Evolutionary conservation across 495 filamentous ascomycete species (phyloP).

Genomic region (Hypoxylon lienhwacheense): DNA sequence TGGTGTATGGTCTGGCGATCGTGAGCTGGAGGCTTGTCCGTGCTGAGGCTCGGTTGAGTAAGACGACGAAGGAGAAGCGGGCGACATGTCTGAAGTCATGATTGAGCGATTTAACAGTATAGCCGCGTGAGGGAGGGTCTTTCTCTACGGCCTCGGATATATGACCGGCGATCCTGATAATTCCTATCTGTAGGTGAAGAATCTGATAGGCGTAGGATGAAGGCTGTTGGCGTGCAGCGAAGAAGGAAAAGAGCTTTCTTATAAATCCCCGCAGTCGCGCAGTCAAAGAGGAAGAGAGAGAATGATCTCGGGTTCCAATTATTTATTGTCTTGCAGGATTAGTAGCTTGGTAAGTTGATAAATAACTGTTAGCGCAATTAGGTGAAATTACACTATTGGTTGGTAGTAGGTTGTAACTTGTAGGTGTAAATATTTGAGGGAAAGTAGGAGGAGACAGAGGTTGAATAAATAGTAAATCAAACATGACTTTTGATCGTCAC

Average conservation of each 20-base stretch:
- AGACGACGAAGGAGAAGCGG: constrained; percentile 7
- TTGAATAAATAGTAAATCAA: no score
- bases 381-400: no score
- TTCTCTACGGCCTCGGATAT: constrained; percentile 18
- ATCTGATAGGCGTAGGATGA: constrained; percentile 13
- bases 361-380: no score
- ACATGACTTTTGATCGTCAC: no score
- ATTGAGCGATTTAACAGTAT: constrained; percentile 5
- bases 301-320: no score
- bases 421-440: no score
- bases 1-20: constrained; percentile 18
- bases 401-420: no score
- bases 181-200: constrained; percentile 28
- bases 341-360: no score
- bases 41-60: constrained; percentile 9
- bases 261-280: not conserved
- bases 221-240: constrained; percentile 14
- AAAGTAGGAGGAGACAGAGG: no score
- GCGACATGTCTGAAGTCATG: constrained; percentile 13
- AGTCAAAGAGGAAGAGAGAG: not conserved
- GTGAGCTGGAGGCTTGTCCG: constrained; percentile 3
- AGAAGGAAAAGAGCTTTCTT: constrained; percentile 6
- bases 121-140: constrained; percentile 1
- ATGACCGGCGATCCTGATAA: constrained; percentile 16
- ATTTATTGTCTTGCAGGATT: not conserved